Base-by-base conservation (phyloP, 805 yeast genomes). In the Hanseniaspora occidentalis region DNA sequence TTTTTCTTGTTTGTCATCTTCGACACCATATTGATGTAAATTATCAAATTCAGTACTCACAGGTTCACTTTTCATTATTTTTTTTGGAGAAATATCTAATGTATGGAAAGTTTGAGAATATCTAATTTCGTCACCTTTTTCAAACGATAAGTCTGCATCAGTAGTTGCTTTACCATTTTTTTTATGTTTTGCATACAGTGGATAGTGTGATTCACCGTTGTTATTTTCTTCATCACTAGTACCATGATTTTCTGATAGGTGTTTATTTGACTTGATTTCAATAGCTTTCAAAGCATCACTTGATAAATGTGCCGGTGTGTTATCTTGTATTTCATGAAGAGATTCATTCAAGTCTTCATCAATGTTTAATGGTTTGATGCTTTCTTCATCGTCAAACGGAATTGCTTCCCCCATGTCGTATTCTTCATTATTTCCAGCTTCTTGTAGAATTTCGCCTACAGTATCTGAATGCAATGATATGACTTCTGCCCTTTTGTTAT, bases 81-180 rank as follows among this genome's bases (percentile, higher is more conserved):
- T n/a, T 13, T n/a, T 29, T 14, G 34, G 17, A 13, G 18, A 5
- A 17, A 17, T 18, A 18, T 33, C 23, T 18, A 8, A 35, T 6
- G 43, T 46, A 13, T 49, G 53, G 1, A 51, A 24, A 2, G 26
- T 24, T 35, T 42, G 51, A 45, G 55, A 51, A 37, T 54, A 47
- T 34, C 58, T 52, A 5, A 47, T 39, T 39, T 57, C 62, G 43
- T 58, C 62, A 6, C 56, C 62, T 36, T 45, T 49, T 33, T 62
- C 67, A 39, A 57, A 56, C 0, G 66, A 60, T 2, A 65, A 48
- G 14, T 60, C 62, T 21, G 51, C 48, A 0, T 59, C 50, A 23
- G 51, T 50, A 4, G n/a, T n/a, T n/a, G n/a, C n/a, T n/a, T n/a
- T n/a, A n/a, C n/a, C n/a, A n/a, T n/a, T n/a, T n/a, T n/a, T n/a